Base-by-base conservation (phyloP, 306 rosid genomes). In the Vigna trinervia region DNA sequence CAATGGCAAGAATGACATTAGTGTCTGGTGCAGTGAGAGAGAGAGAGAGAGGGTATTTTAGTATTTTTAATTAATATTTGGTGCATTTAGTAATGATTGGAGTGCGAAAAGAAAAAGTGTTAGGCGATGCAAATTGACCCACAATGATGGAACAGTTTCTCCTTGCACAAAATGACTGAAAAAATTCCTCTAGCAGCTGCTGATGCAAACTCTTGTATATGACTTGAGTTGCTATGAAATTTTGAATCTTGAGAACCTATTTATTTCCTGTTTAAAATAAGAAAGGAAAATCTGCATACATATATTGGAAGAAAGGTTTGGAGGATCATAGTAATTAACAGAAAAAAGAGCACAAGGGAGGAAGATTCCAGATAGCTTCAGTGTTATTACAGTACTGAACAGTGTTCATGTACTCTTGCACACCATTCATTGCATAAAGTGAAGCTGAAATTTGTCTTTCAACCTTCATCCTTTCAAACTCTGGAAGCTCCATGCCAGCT, bases 401-500 rank as follows among this genome's bases (percentile, higher is more conserved):
- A 45, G 91, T 84, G 65, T 93, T 87, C 93, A 93, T 88, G 45
- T 88, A 91, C 79, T 91, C 97, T 11, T 88, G 92, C 74, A 93
- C 89, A 43, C 98, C 98, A 79, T 93, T 91, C 38, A 91, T 86
- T 15, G 97, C 97, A 74, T 89, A 91, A 14, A 89, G 90, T 26
- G 95, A 89, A 83, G 95, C 97, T 34, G 98, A 91, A 50, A 93
- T 88, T 73, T 93, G 95, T 28, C 97, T 92, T 78, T 93, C 98
- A 19, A 93, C 89, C 80, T 88, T 90, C 93, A 93, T 89, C 82
- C 91, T 84, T 65, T 93, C 98, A 39, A 93, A 93, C 41, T 87
- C 95, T 17, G 82, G 63, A 5, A 89, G 65, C 60, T 60, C 84
- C 71, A 78, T 68, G 17, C 82, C 89, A 53, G 46, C 84, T 10